Percentiles rank a stretch among this genome's conserved stretches.
Evolutionary conservation across 1,284 basidiomycete genomes (phyloP).

Genomic region (Ganoderma sinense): DNA sequence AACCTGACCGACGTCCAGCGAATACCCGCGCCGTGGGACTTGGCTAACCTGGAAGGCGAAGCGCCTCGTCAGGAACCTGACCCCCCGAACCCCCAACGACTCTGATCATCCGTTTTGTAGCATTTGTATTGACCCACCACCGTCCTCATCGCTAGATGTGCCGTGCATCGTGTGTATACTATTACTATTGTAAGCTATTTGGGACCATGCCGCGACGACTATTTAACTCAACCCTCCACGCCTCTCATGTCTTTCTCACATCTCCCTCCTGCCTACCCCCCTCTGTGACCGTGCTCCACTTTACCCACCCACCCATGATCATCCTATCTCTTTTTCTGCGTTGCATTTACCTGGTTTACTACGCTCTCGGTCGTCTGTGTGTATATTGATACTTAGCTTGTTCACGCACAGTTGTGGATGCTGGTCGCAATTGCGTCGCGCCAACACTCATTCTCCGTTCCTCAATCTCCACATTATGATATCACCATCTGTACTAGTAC

Average conservation of each 20-base stretch:
- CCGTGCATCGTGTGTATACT: constrained; percentile 1
- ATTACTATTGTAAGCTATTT: constrained; percentile 1
- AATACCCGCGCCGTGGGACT: constrained; percentile 79
- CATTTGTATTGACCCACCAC: neutral
- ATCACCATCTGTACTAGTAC: constrained; percentile 4
- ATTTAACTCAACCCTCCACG: neutral
- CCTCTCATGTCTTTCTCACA: neutral
- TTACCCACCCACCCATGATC: neutral
- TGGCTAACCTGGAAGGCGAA: constrained; percentile 9
- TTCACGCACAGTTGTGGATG: constrained; percentile 4
- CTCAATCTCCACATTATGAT: neutral
- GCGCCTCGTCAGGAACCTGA: neutral
- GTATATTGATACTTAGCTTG: neutral
- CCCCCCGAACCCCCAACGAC: neutral
- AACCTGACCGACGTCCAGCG: constrained; percentile 76
- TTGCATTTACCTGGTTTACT: neutral
- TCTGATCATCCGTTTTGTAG: neutral
- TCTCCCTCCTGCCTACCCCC: neutral
- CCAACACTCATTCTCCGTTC: neutral
- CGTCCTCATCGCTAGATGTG: constrained; percentile 2
- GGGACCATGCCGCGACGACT: constrained; percentile 5
- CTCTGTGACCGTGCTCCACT: neutral
- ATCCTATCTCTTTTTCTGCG: neutral
- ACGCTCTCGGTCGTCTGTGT: neutral
- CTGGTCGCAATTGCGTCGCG: neutral